Evolutionary conservation across 2,329 filamentous ascomycete genomes (phyloP).

Genomic region (Raffaelea ambrosiae): DNA sequence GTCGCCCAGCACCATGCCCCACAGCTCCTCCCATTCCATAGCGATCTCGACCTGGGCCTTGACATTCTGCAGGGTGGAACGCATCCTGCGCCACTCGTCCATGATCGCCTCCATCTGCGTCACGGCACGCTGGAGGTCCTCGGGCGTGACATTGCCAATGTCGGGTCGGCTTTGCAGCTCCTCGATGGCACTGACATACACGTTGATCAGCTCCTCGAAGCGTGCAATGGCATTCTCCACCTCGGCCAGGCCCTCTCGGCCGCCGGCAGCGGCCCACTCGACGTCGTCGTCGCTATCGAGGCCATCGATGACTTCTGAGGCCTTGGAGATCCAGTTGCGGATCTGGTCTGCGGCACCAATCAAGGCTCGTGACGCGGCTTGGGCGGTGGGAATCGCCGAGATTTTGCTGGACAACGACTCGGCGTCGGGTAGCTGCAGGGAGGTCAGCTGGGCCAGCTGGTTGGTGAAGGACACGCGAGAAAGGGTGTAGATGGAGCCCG

Average conservation of each 20-base stretch:
- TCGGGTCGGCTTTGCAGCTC: constrained; percentile 74
- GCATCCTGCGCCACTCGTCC: constrained; percentile 76
- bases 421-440: constrained; percentile 80
- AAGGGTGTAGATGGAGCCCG: constrained; percentile 88
- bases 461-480: constrained; percentile 88
- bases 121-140: constrained; percentile 68
- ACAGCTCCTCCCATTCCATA: constrained; percentile 98
- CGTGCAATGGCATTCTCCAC: constrained; percentile 67
- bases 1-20: constrained; percentile 87
- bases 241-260: constrained; percentile 68
- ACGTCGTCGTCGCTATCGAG: constrained; percentile 95
- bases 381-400: constrained; percentile 73
- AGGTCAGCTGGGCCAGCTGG: constrained; percentile 85
- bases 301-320: constrained; percentile 77
- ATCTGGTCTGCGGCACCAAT: constrained; percentile 89
- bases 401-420: constrained; percentile 76
- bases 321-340: constrained; percentile 86
- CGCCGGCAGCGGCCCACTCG: constrained; percentile 89
- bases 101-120: constrained; percentile 84
- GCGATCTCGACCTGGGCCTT: constrained; percentile 91
- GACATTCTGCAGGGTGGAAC: constrained; percentile 65
- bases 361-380: constrained; percentile 73
- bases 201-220: constrained; percentile 83
- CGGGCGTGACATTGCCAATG: constrained; percentile 59
- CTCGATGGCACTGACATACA: constrained; percentile 92